Evolutionary conservation across 495 filamentous ascomycete genomes (phyloP).

Genomic region (Aspergillus homomorphus): DNA sequence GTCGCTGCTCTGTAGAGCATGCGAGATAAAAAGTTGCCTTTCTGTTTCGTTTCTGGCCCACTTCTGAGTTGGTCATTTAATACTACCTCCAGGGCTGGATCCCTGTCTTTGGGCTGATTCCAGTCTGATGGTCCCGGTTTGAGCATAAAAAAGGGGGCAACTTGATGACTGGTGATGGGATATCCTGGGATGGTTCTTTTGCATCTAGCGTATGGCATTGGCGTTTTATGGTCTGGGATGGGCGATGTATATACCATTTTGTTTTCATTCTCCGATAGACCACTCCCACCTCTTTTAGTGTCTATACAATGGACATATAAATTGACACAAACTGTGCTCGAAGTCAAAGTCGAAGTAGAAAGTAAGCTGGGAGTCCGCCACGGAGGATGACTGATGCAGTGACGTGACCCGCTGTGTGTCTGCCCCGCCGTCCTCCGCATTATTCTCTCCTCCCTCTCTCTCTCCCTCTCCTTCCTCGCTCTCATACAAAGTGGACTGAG

Average conservation of each 20-base stretch:
- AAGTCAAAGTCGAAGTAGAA: neutral
- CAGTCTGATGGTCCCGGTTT: constrained; percentile 24
- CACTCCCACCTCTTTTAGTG: constrained; percentile 32
- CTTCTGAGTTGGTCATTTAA: constrained; percentile 15
- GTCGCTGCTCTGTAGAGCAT: constrained; percentile 25
- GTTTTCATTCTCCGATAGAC: constrained; percentile 32
- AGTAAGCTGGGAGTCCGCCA: neutral
- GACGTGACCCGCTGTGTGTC: neutral
- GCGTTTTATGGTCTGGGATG: constrained; percentile 31
- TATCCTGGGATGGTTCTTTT: constrained; percentile 21
- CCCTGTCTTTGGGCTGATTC: constrained; percentile 31
- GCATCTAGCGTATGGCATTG: constrained; percentile 37
- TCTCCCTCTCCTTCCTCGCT: neutral
- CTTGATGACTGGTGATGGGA: constrained; percentile 24
- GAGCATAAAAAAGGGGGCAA: constrained; percentile 29
- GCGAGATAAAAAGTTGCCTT: constrained; percentile 14
- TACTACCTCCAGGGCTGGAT: constrained; percentile 38
- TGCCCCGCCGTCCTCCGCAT: constrained; percentile 4
- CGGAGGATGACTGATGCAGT: neutral
- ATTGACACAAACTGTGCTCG: neutral
- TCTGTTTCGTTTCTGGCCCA: constrained; percentile 13
- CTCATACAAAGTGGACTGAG: neutral
- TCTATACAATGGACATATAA: constrained; percentile 1
- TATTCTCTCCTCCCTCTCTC: neutral
- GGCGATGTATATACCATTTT: constrained; percentile 35